phyloP scores from a whole-genome alignment of 805 yeast genomes.

The Wickerhamomyces bovis region DNA sequence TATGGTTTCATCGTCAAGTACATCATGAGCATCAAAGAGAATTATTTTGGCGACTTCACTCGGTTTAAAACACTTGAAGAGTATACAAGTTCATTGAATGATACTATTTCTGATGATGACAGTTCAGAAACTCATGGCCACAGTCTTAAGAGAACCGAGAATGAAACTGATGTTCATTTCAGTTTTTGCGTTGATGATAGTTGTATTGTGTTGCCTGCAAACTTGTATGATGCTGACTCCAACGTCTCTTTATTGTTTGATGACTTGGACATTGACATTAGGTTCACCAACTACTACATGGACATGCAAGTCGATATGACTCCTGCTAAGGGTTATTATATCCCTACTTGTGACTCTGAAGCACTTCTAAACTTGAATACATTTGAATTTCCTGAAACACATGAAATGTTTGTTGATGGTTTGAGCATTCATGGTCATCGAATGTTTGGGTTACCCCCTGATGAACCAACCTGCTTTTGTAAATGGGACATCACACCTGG shows the following conservation, averaged over 20 bases:
- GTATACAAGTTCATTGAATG: slow-evolving; percentile 37
- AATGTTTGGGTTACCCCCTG: slow-evolving; percentile 88
- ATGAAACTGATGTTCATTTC: slow-evolving; percentile 75
- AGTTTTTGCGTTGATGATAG: slow-evolving; percentile 68
- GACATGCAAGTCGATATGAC: slow-evolving; percentile 74
- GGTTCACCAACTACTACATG: slow-evolving; percentile 91
- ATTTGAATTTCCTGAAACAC: slow-evolving; percentile 7
- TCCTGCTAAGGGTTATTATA: slow-evolving; percentile 40
- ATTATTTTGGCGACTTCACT: slow-evolving; percentile 84
- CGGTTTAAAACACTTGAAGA: slow-evolving; percentile 86
- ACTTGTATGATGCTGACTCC: slow-evolving; percentile 57
- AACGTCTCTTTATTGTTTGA: slow-evolving; percentile 60
- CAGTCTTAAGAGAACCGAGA: slow-evolving; percentile 41
- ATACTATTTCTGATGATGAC: neutral
- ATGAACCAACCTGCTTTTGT: slow-evolving; percentile 81
- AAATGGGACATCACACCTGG: slow-evolving; percentile 85
- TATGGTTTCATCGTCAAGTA: slow-evolving; percentile 79
- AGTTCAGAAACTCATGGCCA: neutral
- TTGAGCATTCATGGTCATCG: slow-evolving; percentile 77
- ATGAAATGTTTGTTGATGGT: slow-evolving; percentile 50
- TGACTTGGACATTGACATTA: slow-evolving; percentile 65
- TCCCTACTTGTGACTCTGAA: slow-evolving; percentile 9
- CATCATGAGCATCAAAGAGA: slow-evolving; percentile 70
- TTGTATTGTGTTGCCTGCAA: slow-evolving; percentile 64
- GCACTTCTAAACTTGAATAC: slow-evolving; percentile 10